phyloP scores from a whole-genome alignment of 139 green algal genomes.

The Chlorella sp. region DNA sequence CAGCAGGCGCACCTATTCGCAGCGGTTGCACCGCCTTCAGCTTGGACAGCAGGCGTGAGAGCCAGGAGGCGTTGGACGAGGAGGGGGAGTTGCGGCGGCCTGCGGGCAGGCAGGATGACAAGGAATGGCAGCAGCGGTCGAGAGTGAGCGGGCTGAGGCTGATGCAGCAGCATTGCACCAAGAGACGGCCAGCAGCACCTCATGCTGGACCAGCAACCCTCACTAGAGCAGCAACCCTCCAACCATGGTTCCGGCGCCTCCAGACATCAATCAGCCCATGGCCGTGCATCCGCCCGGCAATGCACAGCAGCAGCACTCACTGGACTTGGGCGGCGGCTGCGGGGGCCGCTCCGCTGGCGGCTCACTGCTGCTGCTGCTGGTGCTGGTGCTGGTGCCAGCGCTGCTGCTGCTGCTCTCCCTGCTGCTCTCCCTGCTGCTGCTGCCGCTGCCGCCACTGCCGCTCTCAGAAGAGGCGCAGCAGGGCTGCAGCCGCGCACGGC shows the following conservation, averaged over 20 bases:
- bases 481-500: background rate
- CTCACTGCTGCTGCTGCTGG: background rate
- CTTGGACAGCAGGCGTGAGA: background rate
- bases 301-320: background rate
- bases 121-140: too few species aligned
- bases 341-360: conserved; percentile 1
- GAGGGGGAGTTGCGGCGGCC: conserved; percentile 15
- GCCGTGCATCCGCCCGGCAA: background rate
- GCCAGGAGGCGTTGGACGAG: conserved; percentile 19
- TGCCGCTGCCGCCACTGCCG: conserved; percentile 2
- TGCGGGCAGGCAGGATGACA: background rate
- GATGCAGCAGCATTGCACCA: too few species aligned
- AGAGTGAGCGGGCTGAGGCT: too few species aligned
- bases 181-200: too few species aligned
- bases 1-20: conserved; percentile 1
- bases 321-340: background rate
- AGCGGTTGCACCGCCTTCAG: conserved; percentile 13
- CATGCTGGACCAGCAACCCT: too few species aligned
- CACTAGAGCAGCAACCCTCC: background rate
- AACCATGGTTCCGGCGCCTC: too few species aligned
- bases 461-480: background rate
- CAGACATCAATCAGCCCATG: too few species aligned
- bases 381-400: conserved; percentile 1
- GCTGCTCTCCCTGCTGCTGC: background rate
- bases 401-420: background rate